Evolutionary conservation across 2,329 filamentous ascomycete genomes (phyloP).

Genomic region (Parasarocladium wereldwijsianum): DNA sequence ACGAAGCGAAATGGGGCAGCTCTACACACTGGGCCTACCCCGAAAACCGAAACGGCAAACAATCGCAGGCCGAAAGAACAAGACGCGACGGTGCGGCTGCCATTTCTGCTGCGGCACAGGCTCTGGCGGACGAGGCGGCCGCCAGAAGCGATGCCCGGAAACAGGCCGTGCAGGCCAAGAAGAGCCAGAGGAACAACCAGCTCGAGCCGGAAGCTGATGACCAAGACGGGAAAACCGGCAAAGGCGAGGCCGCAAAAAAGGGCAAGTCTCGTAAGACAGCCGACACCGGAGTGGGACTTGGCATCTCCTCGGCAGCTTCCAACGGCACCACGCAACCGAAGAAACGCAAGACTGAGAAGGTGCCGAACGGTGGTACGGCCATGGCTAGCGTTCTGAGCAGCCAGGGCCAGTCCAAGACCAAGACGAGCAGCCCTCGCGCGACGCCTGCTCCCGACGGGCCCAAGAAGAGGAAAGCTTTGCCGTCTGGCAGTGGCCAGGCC

Average conservation of each 20-base stretch:
- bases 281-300: conserved; percentile 41
- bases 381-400: conserved; percentile 40
- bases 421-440: conserved; percentile 50
- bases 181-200: conserved; percentile 48
- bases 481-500: conserved; percentile 48
- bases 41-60: conserved; percentile 55
- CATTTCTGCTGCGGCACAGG: conserved; percentile 62
- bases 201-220: conserved; percentile 74
- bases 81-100: conserved; percentile 65
- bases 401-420: conserved; percentile 36
- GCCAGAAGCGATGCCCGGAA: conserved; percentile 73
- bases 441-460: conserved; percentile 54
- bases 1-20: conserved; percentile 87
- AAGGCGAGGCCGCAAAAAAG: conserved; percentile 44
- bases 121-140: conserved; percentile 70
- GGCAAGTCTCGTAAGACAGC: conserved; percentile 51
- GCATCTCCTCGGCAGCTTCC: conserved; percentile 40
- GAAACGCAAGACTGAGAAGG: conserved; percentile 68
- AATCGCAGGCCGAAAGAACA: conserved; percentile 56
- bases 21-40: conserved; percentile 91
- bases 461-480: conserved; percentile 57
- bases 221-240: conserved; percentile 23
- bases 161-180: conserved; percentile 65
- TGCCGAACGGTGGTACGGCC: conserved; percentile 34
- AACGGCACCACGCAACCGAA: conserved; percentile 49